These are phyloP conservation scores for Gnetum montanum DNA, from an alignment of 75 land plant genomes.

Conservation along the genomic window DNA sequence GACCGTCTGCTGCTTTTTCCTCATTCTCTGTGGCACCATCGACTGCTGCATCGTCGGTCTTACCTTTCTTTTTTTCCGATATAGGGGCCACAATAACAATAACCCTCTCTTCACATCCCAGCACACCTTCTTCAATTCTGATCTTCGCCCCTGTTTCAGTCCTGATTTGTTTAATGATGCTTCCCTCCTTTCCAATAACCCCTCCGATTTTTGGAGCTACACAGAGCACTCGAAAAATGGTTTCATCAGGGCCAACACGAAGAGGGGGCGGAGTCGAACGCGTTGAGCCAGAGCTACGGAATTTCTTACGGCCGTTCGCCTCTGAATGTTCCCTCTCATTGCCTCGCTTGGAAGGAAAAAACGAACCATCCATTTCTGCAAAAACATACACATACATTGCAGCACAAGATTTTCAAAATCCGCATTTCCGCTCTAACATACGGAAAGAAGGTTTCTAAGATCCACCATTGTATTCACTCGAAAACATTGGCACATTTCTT, in stretches of 20 bases:
- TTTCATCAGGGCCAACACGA: conserved; percentile 15
- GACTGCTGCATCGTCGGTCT: conserved; percentile 8
- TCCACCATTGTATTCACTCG: too few relatives aligned
- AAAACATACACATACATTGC: background rate
- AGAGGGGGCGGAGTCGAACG: conserved; percentile 1
- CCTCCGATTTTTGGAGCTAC: conserved; percentile 53
- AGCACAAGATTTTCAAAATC: too few relatives aligned
- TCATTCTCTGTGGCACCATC: background rate
- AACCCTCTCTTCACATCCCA: conserved; percentile 78
- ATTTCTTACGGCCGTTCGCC: conserved; percentile 21
- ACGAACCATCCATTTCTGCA: background rate
- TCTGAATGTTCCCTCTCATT: conserved; percentile 14
- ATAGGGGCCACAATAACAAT: conserved; percentile 44
- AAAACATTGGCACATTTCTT: too few relatives aligned
- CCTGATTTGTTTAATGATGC: conserved; percentile 40
- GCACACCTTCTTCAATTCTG: conserved; percentile 63
- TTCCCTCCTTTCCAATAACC: conserved; percentile 76
- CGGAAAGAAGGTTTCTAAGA: too few relatives aligned
- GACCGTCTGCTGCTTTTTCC: conserved; percentile 3
- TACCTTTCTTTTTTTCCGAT: conserved; percentile 16
- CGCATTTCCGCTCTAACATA: too few relatives aligned
- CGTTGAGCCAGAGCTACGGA: conserved; percentile 2
- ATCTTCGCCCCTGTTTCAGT: conserved; percentile 72
- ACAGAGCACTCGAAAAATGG: conserved; percentile 58
- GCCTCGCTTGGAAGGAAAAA: conserved; percentile 12